phyloP scores from a whole-genome alignment of 2,329 filamentous ascomycete species.

The Sclerotinia minor region DNA sequence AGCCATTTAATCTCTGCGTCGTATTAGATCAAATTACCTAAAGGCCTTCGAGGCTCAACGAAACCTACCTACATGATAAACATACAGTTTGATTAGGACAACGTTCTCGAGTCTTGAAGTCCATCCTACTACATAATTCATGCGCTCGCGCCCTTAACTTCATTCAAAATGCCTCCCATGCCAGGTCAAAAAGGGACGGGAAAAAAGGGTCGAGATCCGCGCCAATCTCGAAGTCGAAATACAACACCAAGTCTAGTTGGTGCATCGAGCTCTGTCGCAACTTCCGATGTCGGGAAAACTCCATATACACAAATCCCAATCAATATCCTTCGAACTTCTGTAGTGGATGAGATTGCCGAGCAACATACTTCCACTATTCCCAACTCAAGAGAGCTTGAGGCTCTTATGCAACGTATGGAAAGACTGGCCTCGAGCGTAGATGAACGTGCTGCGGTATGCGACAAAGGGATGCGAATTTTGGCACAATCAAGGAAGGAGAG shows the following conservation, averaged over 20 bases:
- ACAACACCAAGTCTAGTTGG: conserved; percentile 63
- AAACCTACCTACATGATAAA: not conserved
- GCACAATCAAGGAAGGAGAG: conserved; percentile 64
- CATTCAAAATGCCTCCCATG: conserved; percentile 54
- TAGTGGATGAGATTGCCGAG: conserved; percentile 67
- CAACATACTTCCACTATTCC: conserved; percentile 59
- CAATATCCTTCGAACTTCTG: conserved; percentile 57
- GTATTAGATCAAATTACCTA: not conserved
- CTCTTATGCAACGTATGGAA: conserved; percentile 63
- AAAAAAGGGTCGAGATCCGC: conserved; percentile 64
- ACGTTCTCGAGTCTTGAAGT: not conserved
- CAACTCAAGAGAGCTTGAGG: conserved; percentile 62
- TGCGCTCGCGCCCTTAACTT: not conserved
- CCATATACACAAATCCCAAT: conserved; percentile 67
- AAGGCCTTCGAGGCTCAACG: not conserved
- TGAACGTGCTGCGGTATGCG: conserved; percentile 65
- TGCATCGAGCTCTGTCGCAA: conserved; percentile 45
- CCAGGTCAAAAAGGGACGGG: conserved; percentile 62
- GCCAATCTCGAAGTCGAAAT: conserved; percentile 71
- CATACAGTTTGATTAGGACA: not conserved
- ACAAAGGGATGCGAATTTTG: conserved; percentile 71
- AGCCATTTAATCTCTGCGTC: not conserved
- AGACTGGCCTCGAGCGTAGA: conserved; percentile 67
- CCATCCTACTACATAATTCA: not conserved
- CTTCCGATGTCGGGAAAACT: conserved; percentile 54